Conservation (phyloP, 495 filamentous ascomycete species). For the Talaromyces thailandensis region DNA sequence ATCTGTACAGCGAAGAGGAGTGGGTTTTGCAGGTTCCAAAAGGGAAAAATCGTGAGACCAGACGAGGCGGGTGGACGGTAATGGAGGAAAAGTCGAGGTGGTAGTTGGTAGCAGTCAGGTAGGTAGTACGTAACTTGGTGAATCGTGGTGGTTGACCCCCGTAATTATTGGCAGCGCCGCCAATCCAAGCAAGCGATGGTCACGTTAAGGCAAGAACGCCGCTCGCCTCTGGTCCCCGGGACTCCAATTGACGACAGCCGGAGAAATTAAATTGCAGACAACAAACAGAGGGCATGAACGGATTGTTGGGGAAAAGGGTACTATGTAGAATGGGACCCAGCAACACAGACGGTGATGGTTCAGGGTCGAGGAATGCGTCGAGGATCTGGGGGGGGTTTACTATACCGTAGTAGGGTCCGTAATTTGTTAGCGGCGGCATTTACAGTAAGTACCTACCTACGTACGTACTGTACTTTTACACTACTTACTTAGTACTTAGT, state of each 20-base stretch:
- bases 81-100: neutral
- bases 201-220: conserved; percentile 1
- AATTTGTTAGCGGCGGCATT: neutral
- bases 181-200: neutral
- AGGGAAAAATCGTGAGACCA: neutral
- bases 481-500: too few relatives aligned
- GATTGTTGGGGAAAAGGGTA: neutral
- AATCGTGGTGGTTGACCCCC: conserved; percentile 2
- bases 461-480: too few relatives aligned
- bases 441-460: too few relatives aligned
- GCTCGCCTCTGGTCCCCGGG: neutral
- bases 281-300: neutral
- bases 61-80: neutral
- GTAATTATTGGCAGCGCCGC: conserved; percentile 1
- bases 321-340: neutral
- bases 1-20: conserved; percentile 1
- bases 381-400: neutral
- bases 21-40: neutral
- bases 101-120: neutral
- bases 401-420: neutral
- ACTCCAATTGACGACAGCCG: neutral
- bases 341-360: neutral
- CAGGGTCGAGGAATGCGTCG: neutral
- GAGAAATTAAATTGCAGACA: neutral
- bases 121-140: neutral